phyloP scores from a whole-genome alignment of 352 stramenopile species.

The Thalassiosira hispida region DNA sequence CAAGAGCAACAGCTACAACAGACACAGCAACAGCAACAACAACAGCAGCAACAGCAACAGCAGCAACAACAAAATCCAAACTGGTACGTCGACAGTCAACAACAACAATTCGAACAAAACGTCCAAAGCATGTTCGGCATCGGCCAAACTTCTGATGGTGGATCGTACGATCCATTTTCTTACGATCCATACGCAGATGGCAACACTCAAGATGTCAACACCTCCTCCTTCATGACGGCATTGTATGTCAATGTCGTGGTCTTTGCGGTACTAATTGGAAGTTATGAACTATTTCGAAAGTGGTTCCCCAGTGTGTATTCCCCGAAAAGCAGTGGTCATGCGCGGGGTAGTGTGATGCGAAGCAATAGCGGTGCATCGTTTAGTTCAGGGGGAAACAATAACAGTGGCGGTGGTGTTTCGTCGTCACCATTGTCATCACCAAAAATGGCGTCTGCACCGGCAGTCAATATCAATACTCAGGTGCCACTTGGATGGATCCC shows the following conservation, averaged over 20 bases:
- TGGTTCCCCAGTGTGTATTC: conserved; percentile 52
- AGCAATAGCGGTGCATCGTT: not conserved
- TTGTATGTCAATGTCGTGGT: conserved; percentile 43
- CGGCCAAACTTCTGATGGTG: conserved; percentile 6
- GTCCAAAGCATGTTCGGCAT: conserved; percentile 58
- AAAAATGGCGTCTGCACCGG: not conserved
- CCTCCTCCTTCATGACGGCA: conserved; percentile 45
- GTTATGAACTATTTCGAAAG: conserved; percentile 51
- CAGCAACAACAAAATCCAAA: conserved; percentile 4
- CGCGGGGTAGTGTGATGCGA: not conserved
- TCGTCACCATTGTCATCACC: not conserved
- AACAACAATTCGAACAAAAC: conserved; percentile 63
- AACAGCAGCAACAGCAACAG: not conserved
- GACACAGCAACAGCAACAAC: conserved; percentile 8
- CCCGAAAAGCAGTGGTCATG: conserved; percentile 9
- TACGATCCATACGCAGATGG: conserved; percentile 4
- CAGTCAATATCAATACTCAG: conserved; percentile 43
- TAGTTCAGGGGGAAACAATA: not conserved
- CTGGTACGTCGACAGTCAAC: conserved; percentile 26
- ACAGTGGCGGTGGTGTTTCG: not conserved
- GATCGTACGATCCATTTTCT: conserved; percentile 3
- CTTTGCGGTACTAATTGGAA: conserved; percentile 43
- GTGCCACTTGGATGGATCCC: conserved; percentile 73
- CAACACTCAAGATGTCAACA: conserved; percentile 51
- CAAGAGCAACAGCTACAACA: not conserved